Conservation (phyloP, 1,284 basidiomycete genomes). For the Nidula niveotomentosa region DNA sequence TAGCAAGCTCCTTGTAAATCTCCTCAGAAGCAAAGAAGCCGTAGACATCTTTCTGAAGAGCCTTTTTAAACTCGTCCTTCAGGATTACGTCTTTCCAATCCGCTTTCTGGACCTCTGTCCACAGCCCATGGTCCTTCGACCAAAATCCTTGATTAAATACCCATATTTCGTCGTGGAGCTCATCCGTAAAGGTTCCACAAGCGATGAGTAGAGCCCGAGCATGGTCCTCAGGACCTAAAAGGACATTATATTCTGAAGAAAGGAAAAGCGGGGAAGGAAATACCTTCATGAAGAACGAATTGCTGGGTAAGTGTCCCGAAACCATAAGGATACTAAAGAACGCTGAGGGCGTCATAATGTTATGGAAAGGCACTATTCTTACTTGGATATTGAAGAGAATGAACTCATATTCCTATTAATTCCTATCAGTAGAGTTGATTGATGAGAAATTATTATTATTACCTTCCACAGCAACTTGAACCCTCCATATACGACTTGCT, state of each 20-base stretch:
- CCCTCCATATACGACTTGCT: conserved; percentile 51
- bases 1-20: conserved; percentile 69
- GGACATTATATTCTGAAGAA: too few relatives aligned
- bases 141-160: conserved; percentile 73
- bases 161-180: conserved; percentile 69
- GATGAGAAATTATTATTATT: not conserved
- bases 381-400: conserved; percentile 28
- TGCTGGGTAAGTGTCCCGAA: conserved; percentile 32
- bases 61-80: conserved; percentile 67
- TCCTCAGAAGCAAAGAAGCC: conserved; percentile 76
- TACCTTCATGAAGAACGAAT: conserved; percentile 59
- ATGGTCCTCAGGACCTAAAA: conserved; percentile 45
- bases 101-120: conserved; percentile 70
- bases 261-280: conserved; percentile 5
- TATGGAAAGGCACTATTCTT: conserved; percentile 3
- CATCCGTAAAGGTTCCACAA: conserved; percentile 48
- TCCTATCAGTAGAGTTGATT: not conserved
- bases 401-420: conserved; percentile 30
- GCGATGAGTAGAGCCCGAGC: conserved; percentile 55
- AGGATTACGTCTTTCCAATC: conserved; percentile 77
- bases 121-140: conserved; percentile 63
- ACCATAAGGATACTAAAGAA: conserved; percentile 41
- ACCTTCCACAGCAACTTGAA: conserved; percentile 64
- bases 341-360: not conserved
- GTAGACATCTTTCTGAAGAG: conserved; percentile 68